Percentiles rank a stretch among this genome's conserved stretches.
Conservation (phyloP, 257 asterid species). For the Salvia rosmarinus region DNA sequence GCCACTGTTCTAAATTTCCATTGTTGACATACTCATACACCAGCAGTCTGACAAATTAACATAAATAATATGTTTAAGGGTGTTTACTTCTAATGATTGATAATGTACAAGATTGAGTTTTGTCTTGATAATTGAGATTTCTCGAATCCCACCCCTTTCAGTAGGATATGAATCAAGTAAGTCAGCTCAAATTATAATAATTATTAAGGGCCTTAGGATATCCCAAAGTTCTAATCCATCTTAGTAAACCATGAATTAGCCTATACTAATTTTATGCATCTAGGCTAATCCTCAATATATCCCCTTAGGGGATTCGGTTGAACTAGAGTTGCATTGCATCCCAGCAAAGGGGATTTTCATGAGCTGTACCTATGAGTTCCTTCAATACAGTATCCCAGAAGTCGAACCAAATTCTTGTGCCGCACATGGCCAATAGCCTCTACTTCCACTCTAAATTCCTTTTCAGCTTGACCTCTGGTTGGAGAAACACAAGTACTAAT, state of each 20-base stretch:
- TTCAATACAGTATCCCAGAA: conserved; percentile 92
- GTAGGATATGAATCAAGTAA: too few species aligned
- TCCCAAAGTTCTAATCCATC: too few species aligned
- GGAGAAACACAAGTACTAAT: conserved; percentile 20
- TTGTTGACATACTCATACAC: conserved; percentile 91
- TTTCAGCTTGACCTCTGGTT: conserved; percentile 94
- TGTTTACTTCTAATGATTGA: too few species aligned
- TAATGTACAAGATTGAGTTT: too few species aligned
- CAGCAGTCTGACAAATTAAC: conserved; percentile 41
- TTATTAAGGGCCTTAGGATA: too few species aligned
- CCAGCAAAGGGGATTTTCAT: not conserved
- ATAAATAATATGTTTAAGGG: not conserved
- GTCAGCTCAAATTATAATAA: too few species aligned
- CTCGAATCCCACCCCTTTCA: too few species aligned
- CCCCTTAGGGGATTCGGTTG: too few species aligned
- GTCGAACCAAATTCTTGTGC: conserved; percentile 94
- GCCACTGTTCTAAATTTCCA: conserved; percentile 95
- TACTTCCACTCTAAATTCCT: conserved; percentile 90
- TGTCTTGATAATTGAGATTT: too few species aligned
- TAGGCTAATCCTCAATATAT: too few species aligned
- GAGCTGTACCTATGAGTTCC: conserved; percentile 86
- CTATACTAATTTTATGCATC: too few species aligned
- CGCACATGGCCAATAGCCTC: conserved; percentile 97
- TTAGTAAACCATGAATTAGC: too few species aligned
- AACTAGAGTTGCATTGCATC: not conserved